Base-by-base conservation (phyloP, 371 early-diverging fungal genomes). In the Batkoa obscura region DNA sequence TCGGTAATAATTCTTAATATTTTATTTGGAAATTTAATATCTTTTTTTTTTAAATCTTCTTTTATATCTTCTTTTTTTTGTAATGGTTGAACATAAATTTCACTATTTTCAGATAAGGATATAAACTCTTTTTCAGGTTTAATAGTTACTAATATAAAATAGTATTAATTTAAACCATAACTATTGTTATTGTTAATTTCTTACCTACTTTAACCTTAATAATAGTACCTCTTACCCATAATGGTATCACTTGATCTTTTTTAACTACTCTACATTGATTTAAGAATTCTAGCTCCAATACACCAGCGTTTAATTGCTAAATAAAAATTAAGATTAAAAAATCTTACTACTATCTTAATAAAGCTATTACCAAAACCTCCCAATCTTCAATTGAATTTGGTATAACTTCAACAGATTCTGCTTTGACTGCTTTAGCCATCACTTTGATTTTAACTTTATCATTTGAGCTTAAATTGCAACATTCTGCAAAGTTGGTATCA, bases 11-110 rank as follows among this genome's bases (percentile, higher is more conserved):
- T n/a, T 15, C 34, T 9, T 43, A 9, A 8, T 23, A 47, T 17
- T 37, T 33, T 2, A 31, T 3, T 41, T 34, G 48, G 46, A 56
- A 13, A 37, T 56, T 42, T n/a, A 30, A 34, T 4, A 34, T 6
- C 2, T 12, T 8, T n/a, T 37, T 56, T 13, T 9, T 33, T 30
- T 1, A 2, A 1, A 31, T 34, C 34, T 3, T 15, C 17, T 13
- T 54, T 15, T n/a, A 33, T 35, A 45, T 12, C 8, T 17, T 30
- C 35, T 56, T 63, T 66, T 36, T 74, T 70, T 32, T 74, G 71
- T 68, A 83, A 83, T n/a, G 88, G 86, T 2, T 84, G 82, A 9
- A 88, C 81, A 63, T 85, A 80, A 43, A 88, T 78, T 65, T 89
- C 86, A 0, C 80, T 64, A 54, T 83, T 73, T 31, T 73, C 73